A percentile compares a stretch with the other conserved stretches of the same genome.
phyloP scores from a whole-genome alignment of 1,284 basidiomycete species.

The Microbotryum violaceum region DNA sequence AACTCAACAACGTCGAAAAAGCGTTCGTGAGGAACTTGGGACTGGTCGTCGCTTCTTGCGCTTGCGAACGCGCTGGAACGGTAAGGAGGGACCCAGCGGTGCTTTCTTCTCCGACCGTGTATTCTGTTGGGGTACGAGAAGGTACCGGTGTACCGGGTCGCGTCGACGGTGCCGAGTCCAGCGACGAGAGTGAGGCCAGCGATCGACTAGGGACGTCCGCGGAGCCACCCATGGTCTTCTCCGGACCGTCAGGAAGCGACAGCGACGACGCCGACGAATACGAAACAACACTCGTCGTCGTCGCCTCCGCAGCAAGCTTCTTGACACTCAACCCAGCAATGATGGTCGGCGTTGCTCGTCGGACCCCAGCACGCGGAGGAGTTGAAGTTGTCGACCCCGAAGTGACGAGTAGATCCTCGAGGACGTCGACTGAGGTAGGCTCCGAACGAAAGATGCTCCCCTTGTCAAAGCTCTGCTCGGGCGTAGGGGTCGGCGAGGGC shows the following conservation, averaged over 20 bases:
- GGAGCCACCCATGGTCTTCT: neutral
- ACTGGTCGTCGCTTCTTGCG: no score
- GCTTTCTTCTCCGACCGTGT: no score
- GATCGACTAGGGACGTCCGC: no score
- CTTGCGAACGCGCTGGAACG: no score
- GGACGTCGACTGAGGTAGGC: conserved; percentile 1
- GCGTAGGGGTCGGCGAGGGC: conserved; percentile 4
- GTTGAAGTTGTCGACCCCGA: neutral
- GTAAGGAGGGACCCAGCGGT: no score
- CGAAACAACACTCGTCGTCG: neutral
- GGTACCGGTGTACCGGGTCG: no score
- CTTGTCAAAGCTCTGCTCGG: neutral
- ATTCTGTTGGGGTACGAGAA: no score
- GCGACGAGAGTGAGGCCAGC: no score
- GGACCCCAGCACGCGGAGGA: neutral
- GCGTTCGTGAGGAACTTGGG: no score
- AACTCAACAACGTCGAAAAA: no score
- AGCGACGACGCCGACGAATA: conserved; percentile 1
- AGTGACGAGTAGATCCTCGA: conserved; percentile 15
- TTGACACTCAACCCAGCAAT: conserved; percentile 2
- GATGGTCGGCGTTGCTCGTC: conserved; percentile 13
- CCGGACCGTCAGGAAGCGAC: neutral
- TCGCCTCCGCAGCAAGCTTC: neutral
- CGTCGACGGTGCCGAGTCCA: no score
- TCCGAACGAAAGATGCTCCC: neutral